A percentile compares a stretch with the other conserved stretches of the same genome.
phyloP scores from a whole-genome alignment of 2,329 filamentous ascomycete genomes.

The Colletotrichum spinosum region DNA sequence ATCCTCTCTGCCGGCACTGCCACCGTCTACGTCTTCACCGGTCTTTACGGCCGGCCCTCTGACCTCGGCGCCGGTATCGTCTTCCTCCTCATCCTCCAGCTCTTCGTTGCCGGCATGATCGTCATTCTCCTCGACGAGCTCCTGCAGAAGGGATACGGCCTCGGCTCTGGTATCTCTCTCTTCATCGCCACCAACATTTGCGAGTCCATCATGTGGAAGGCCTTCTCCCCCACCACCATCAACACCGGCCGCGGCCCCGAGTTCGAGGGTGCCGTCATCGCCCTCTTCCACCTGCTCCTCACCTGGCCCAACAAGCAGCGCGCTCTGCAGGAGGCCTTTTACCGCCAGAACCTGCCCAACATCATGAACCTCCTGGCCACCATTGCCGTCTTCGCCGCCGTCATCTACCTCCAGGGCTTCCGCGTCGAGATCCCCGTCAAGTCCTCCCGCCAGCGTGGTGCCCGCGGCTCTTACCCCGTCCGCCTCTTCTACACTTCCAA shows the following conservation, averaged over 20 bases:
- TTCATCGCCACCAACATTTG: conserved; percentile 99
- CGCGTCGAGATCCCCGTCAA: conserved; percentile 99
- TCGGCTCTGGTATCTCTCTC: conserved; percentile 97
- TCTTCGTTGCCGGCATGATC: conserved; percentile 96
- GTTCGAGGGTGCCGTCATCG: conserved; percentile 98
- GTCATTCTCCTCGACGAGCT: conserved; percentile 99
- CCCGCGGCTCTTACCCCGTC: conserved; percentile 97
- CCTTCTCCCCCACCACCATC: conserved; percentile 98
- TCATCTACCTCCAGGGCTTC: conserved; percentile 99
- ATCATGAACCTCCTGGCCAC: conserved; percentile 98
- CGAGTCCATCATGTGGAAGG: conserved; percentile 99
- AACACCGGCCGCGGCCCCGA: conserved; percentile 99
- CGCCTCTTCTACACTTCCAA: conserved; percentile 99
- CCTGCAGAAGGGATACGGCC: conserved; percentile 98
- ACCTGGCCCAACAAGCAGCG: conserved; percentile 99
- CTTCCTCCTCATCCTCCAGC: conserved; percentile 96
- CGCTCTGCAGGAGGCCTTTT: conserved; percentile 98
- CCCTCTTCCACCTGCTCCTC: conserved; percentile 95
- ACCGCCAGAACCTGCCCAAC: conserved; percentile 99
- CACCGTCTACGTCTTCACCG: conserved; percentile 97
- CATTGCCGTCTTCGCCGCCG: conserved; percentile 91
- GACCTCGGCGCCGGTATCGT: conserved; percentile 98
- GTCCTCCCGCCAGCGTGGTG: conserved; percentile 98
- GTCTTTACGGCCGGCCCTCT: conserved; percentile 95
- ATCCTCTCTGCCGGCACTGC: conserved; percentile 98